Conservation (phyloP, 2,329 filamentous ascomycete genomes). For the Sporothrix inflata region DNA sequence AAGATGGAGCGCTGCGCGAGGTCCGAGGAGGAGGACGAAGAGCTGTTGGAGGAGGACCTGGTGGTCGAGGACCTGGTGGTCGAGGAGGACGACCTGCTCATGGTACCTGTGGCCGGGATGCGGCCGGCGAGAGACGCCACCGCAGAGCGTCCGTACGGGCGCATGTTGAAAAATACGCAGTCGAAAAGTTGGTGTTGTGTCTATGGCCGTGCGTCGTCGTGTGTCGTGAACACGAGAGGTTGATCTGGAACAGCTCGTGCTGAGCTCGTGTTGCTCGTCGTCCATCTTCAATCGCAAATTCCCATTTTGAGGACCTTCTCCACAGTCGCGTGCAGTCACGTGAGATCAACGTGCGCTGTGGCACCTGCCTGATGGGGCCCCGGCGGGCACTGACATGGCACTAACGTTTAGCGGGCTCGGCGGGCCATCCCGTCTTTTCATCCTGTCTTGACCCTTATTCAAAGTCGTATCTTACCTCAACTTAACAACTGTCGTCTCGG, state of each 20-base stretch:
- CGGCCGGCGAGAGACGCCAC: neutral
- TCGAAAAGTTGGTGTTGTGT: neutral
- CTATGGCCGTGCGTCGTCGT: neutral
- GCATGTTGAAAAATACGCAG: neutral
- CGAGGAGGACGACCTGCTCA: neutral
- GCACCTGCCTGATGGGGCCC: neutral
- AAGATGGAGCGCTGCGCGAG: conserved; percentile 44
- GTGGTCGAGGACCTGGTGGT: neutral
- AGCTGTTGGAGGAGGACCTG: neutral
- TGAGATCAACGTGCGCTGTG: conserved; percentile 8
- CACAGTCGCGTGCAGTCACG: conserved; percentile 1
- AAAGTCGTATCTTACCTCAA: too few species aligned
- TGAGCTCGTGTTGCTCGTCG: neutral
- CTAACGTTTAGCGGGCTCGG: conserved; percentile 10
- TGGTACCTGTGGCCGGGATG: neutral
- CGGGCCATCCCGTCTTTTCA: conserved; percentile 6
- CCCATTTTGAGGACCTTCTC: neutral
- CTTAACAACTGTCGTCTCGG: too few species aligned
- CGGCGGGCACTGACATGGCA: neutral
- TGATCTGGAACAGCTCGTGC: too few species aligned
- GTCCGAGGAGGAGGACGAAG: neutral
- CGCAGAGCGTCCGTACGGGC: neutral
- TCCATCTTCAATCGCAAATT: neutral
- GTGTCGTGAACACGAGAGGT: too few species aligned
- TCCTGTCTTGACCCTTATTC: too few species aligned